Evolutionary conservation across 2,329 filamentous ascomycete species (phyloP).

Genomic region (Monilinia vaccinii-corymbosi): DNA sequence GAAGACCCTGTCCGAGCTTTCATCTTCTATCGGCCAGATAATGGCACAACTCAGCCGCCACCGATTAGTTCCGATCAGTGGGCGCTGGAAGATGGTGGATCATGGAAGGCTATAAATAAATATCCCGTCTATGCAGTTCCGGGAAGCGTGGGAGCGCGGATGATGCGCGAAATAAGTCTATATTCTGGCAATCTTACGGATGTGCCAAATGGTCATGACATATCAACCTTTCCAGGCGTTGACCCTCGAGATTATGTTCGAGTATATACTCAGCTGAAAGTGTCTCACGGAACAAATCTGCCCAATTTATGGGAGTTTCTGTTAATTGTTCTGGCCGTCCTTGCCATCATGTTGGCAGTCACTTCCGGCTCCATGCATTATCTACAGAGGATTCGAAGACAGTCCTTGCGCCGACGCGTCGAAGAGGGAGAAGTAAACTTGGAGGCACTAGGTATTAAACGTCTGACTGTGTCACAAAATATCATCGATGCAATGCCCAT

Average conservation of each 20-base stretch:
- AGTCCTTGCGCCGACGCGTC: conserved; percentile 59
- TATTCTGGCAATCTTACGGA: conserved; percentile 70
- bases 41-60: conserved; percentile 53
- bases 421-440: conserved; percentile 73
- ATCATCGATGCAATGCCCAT: conserved; percentile 68
- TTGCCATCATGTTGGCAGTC: conserved; percentile 56
- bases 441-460: conserved; percentile 76
- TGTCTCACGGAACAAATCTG: conserved; percentile 40
- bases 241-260: conserved; percentile 51
- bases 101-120: conserved; percentile 62
- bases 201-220: conserved; percentile 48
- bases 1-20: conserved; percentile 52
- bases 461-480: conserved; percentile 63
- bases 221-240: conserved; percentile 44
- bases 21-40: conserved; percentile 53
- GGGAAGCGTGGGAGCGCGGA: conserved; percentile 51
- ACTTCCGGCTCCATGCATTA: conserved; percentile 69
- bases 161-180: conserved; percentile 62
- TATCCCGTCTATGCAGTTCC: conserved; percentile 82
- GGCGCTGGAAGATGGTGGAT: conserved; percentile 57
- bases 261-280: conserved; percentile 46
- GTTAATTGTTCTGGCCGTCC: conserved; percentile 59
- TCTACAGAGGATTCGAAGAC: conserved; percentile 63
- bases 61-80: conserved; percentile 54
- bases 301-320: conserved; percentile 78